Evolutionary conservation across 108 stramenopile genomes (phyloP).

Genomic region (Fragilariopsis cylindrus): DNA sequence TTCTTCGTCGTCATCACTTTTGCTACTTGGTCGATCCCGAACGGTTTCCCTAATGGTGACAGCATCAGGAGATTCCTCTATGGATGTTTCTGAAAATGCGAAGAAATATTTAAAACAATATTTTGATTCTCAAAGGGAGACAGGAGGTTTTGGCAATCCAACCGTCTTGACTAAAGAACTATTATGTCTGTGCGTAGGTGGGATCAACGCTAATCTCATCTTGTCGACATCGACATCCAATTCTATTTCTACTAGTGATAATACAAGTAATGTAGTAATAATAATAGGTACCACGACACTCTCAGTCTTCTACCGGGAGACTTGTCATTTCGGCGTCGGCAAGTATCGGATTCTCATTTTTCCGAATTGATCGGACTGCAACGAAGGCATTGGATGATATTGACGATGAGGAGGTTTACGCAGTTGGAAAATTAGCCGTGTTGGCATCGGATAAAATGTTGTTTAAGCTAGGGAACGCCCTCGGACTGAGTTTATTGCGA

Average conservation of each 20-base stretch:
- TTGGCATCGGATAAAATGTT: slow-evolving; percentile 30
- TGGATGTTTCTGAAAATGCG: slow-evolving; percentile 65
- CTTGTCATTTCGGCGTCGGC: slow-evolving; percentile 51
- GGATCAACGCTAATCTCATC: slow-evolving; percentile 33
- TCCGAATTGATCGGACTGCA: slow-evolving; percentile 42
- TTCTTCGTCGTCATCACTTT: background rate
- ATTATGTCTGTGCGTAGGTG: slow-evolving; percentile 56
- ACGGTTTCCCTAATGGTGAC: slow-evolving; percentile 65
- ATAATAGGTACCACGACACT: background rate
- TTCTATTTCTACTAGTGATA: background rate
- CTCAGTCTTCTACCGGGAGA: background rate
- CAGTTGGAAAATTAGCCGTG: slow-evolving; percentile 47
- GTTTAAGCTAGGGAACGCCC: slow-evolving; percentile 19
- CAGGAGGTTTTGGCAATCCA: slow-evolving; percentile 45
- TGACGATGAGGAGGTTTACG: background rate
- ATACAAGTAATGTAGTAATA: background rate
- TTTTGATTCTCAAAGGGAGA: slow-evolving; percentile 54
- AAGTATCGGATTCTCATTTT: slow-evolving; percentile 48
- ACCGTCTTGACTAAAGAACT: slow-evolving; percentile 40
- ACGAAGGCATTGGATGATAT: slow-evolving; percentile 59
- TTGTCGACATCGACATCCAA: slow-evolving; percentile 13
- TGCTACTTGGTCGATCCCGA: slow-evolving; percentile 39
- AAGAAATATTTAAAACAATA: slow-evolving; percentile 59
- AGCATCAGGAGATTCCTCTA: slow-evolving; percentile 52
- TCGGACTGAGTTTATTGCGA: slow-evolving; percentile 24